These are phyloP conservation scores for Phaeophleospora eucalypticola DNA, from an alignment of 2,329 filamentous ascomycete species.

Conservation along the genomic window DNA sequence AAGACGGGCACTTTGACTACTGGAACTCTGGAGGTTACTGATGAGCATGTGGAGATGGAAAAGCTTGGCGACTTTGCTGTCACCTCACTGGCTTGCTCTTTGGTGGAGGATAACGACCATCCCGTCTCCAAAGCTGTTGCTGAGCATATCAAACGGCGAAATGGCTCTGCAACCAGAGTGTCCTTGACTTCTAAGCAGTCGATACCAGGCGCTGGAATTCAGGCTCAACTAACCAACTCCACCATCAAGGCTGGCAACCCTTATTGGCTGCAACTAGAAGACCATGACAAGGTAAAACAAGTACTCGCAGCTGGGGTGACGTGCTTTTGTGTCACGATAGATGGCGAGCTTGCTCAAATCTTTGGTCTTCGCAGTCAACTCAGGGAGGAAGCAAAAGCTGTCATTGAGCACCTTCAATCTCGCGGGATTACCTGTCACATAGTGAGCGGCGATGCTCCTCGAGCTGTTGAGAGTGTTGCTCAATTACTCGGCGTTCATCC, in stretches of 20 bases:
- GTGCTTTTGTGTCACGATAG: constrained; percentile 56
- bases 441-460: constrained; percentile 54
- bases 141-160: neutral
- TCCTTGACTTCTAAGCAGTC: constrained; percentile 15
- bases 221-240: constrained; percentile 36
- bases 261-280: constrained; percentile 41
- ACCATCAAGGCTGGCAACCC: constrained; percentile 41
- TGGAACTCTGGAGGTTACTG: constrained; percentile 46
- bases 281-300: constrained; percentile 30
- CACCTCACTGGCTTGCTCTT: neutral
- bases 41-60: no score
- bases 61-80: constrained; percentile 16
- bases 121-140: constrained; percentile 25
- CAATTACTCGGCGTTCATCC: constrained; percentile 38
- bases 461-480: constrained; percentile 49
- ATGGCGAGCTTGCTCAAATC: constrained; percentile 40
- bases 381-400: constrained; percentile 48
- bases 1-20: constrained; percentile 74
- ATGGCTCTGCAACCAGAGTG: neutral
- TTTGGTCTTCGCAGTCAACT: constrained; percentile 50
- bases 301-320: constrained; percentile 43
- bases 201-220: constrained; percentile 43
- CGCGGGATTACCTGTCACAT: constrained; percentile 52
- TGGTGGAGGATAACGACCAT: constrained; percentile 20
- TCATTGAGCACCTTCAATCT: constrained; percentile 48